Conservation (phyloP, 441 rosid species). For the Euphorbia schlechtendalii region DNA sequence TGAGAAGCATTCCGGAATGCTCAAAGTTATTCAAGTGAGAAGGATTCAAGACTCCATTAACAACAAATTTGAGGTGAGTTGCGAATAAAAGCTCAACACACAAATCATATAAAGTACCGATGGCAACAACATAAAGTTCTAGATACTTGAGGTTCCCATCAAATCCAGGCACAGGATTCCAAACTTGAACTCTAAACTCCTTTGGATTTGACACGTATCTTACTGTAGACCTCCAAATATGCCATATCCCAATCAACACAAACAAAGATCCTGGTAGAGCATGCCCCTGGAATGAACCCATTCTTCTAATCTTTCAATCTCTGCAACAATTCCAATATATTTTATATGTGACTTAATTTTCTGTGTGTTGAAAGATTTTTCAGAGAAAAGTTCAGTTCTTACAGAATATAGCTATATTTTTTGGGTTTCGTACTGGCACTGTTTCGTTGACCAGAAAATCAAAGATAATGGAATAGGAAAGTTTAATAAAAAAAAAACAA, state of each 20-base stretch:
- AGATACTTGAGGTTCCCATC: slow-evolving; percentile 64
- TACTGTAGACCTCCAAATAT: slow-evolving; percentile 65
- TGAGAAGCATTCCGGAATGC: slow-evolving; percentile 93
- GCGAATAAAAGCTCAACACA: slow-evolving; percentile 74
- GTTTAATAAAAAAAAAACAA: not conserved
- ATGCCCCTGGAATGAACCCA: slow-evolving; percentile 98
- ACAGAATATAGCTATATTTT: not conserved
- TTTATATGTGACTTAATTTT: not conserved
- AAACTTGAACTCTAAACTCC: slow-evolving; percentile 65
- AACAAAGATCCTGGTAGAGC: slow-evolving; percentile 82
- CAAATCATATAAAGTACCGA: slow-evolving; percentile 73
- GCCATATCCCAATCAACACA: slow-evolving; percentile 74
- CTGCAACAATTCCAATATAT: slow-evolving; percentile 1
- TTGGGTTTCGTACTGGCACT: slow-evolving; percentile 4
- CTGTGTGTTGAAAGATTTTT: not conserved
- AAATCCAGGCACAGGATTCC: slow-evolving; percentile 84
- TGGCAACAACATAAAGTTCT: slow-evolving; percentile 69
- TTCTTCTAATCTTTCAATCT: slow-evolving; percentile 15
- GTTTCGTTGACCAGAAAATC: slow-evolving; percentile 9
- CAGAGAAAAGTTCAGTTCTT: slow-evolving; percentile 6
- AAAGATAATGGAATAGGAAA: not conserved
- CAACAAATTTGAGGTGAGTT: slow-evolving; percentile 78
- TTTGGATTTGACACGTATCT: slow-evolving; percentile 56
- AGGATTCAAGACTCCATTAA: slow-evolving; percentile 75
- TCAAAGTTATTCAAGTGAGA: slow-evolving; percentile 88